These are phyloP conservation scores for Melocanna baccifera DNA, from an alignment of 176 grass and related monocot species.

Conservation along the genomic window DNA sequence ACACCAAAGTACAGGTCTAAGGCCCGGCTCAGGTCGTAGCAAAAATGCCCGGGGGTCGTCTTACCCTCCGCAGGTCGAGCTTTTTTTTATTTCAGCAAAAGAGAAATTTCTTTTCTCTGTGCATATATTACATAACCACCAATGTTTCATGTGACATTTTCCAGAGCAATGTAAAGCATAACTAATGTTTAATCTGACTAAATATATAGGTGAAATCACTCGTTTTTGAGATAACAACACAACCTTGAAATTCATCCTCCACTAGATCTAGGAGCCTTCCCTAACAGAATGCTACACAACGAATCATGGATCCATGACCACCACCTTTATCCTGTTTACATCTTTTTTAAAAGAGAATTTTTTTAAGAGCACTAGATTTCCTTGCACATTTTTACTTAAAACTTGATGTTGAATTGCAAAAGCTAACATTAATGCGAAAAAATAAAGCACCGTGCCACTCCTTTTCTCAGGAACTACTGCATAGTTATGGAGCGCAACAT, in stretches of 20 bases:
- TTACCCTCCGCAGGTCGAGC: no score
- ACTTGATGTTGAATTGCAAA: not conserved
- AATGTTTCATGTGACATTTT: not conserved
- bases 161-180: not conserved
- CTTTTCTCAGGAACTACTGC: not conserved
- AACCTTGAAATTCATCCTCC: not conserved
- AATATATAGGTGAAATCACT: not conserved
- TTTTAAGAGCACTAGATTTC: no score
- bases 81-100: no score
- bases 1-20: no score
- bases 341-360: no score
- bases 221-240: not conserved
- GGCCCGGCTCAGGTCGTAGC: no score
- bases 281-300: not conserved
- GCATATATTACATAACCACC: not conserved
- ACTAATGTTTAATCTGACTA: not conserved
- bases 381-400: no score
- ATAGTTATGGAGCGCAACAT: not conserved
- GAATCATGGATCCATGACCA: not conserved
- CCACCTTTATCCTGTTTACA: no score
- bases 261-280: slow-evolving; percentile 1
- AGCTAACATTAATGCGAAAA: not conserved
- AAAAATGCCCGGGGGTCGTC: no score
- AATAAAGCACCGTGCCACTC: not conserved
- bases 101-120: not conserved